Percentiles rank a stretch among this genome's conserved stretches.
These are phyloP conservation scores for Pyrenophora teres DNA, from an alignment of 2,329 filamentous ascomycete genomes.

Conservation along the genomic window DNA sequence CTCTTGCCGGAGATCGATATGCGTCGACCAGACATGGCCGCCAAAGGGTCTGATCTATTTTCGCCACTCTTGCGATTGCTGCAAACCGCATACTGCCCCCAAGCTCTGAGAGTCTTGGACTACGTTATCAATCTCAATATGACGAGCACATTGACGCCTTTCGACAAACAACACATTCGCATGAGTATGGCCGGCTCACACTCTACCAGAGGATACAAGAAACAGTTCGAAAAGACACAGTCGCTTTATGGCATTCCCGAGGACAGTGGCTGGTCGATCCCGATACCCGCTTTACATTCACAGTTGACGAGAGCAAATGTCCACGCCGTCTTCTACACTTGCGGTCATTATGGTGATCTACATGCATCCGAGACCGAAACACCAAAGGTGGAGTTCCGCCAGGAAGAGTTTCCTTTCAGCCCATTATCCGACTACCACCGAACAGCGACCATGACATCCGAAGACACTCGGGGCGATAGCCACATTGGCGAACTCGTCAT, in stretches of 20 bases:
- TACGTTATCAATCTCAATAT: constrained; percentile 96
- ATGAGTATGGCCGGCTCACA: constrained; percentile 98
- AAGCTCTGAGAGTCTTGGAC: constrained; percentile 88
- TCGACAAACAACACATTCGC: constrained; percentile 90
- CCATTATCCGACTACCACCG: constrained; percentile 72
- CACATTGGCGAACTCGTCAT: constrained; percentile 81
- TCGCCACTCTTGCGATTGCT: constrained; percentile 87
- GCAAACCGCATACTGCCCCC: constrained; percentile 91
- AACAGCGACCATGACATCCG: constrained; percentile 90
- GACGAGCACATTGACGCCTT: constrained; percentile 74
- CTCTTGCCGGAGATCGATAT: constrained; percentile 91
- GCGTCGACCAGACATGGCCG: constrained; percentile 85
- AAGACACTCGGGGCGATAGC: constrained; percentile 72
- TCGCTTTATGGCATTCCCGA: constrained; percentile 97
- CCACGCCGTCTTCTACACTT: constrained; percentile 94
- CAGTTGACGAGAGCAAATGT: constrained; percentile 87
- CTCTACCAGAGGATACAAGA: constrained; percentile 77
- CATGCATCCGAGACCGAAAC: constrained; percentile 68
- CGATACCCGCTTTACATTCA: constrained; percentile 87
- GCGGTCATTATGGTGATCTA: constrained; percentile 58
- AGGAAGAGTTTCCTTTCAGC: constrained; percentile 82
- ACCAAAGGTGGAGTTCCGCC: constrained; percentile 88
- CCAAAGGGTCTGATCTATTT: constrained; percentile 91
- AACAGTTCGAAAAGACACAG: constrained; percentile 92
- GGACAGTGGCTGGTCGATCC: constrained; percentile 93